Evolutionary conservation across 2,329 filamentous ascomycete species (phyloP), one percentile per base, ranked within the genome.

Genomic region (Colletotrichum lindemuthianum): DNA sequence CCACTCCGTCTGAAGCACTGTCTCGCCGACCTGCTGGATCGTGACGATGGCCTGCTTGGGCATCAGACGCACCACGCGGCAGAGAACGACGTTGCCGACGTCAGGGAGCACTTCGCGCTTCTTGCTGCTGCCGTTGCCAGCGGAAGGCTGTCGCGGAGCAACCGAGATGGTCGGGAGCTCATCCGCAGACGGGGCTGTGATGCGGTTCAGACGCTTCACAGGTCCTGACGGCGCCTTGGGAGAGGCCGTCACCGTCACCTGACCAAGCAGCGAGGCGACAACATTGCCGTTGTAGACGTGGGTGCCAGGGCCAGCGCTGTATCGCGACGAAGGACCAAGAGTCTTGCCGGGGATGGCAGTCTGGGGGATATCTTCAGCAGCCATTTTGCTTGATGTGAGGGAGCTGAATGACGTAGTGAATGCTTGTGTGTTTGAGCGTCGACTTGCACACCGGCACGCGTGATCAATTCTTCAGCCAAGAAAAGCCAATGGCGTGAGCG

Each of bases 41-140:
- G 91, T 90, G 58, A 96, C 90, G 33, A 90, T 91, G 6, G 93
- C 94, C 80, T 97, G 93, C 67, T 91, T 88, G 50, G 92, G 90
- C 76, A 92, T 90, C 60, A 97, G 90, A 51, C 95, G 90, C 40
- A 92, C 92, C 44, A 99, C 92, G 40, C 91, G 88, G 68, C 92
- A 93, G 43, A 99, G 86, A 43, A 98, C 92, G 13, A 89, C 83
- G 70, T 91, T 91, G 72, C 89, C 87, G 44, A 97, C 92, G 69
- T 92, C 88, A 1, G 96, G 96, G 8, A 97, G 84, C 56, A 93
- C 87, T 75, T 93, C 91, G 66, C 87, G 86, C 75, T 86, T 87
- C 70, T 80, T 76, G 74, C 61, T 58, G 54, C 61, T 58, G 54
- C 72, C 72, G 9, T 50, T 40, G 45, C 13, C 76, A 77, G 59